phyloP scores from a whole-genome alignment of 2,329 filamentous ascomycete genomes.

The Amylocarpus encephaloides region DNA sequence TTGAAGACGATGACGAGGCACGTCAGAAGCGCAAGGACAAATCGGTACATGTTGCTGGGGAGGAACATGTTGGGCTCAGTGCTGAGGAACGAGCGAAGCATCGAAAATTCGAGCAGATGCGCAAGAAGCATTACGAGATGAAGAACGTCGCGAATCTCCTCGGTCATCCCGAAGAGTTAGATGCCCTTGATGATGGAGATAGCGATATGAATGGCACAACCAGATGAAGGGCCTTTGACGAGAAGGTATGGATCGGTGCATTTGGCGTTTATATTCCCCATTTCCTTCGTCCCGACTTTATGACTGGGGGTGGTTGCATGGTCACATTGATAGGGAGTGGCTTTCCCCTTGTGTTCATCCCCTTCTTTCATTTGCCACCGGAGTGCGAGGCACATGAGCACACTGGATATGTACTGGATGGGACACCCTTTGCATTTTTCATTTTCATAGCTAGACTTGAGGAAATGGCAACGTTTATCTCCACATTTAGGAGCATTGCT shows the following conservation, averaged over 20 bases:
- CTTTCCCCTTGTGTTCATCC: too few species aligned
- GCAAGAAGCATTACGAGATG: slow-evolving; percentile 99
- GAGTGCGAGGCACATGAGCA: background rate
- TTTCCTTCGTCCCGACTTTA: background rate
- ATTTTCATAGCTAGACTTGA: too few species aligned
- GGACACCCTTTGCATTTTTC: background rate
- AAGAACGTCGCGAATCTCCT: slow-evolving; percentile 83
- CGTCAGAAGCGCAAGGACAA: slow-evolving; percentile 45
- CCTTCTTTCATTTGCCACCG: too few species aligned
- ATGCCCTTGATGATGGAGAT: slow-evolving; percentile 54
- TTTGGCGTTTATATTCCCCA: background rate
- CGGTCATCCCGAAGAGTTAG: slow-evolving; percentile 64
- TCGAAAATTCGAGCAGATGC: slow-evolving; percentile 78
- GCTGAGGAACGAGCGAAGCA: slow-evolving; percentile 86
- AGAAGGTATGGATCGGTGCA: background rate
- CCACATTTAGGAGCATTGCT: background rate
- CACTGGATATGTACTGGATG: background rate
- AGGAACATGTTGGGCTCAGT: slow-evolving; percentile 49
- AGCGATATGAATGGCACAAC: slow-evolving; percentile 31
- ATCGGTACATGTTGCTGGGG: slow-evolving; percentile 71
- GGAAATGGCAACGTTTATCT: background rate
- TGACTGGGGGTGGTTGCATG: too few species aligned
- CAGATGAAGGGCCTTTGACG: background rate
- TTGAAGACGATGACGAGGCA: slow-evolving; percentile 34
- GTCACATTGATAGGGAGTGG: too few species aligned